Evolutionary conservation across 2,329 filamentous ascomycete genomes (phyloP), one percentile per base, ranked within the genome.

Genomic region (Diaporthe helianthi): DNA sequence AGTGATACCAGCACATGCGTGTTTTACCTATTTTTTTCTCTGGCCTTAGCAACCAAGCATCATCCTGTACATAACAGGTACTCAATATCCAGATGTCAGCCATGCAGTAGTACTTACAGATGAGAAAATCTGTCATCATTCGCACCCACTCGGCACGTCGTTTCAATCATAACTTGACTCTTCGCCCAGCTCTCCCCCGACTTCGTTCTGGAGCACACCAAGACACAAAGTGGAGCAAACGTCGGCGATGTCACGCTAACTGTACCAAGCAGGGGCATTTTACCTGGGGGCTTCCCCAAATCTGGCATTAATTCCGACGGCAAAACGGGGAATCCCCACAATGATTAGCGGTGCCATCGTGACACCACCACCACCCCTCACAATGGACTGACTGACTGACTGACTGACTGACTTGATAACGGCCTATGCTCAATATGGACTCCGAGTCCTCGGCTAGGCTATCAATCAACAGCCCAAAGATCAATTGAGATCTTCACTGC

Each of bases 1-100:
- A 60, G 55, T 31, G 58, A 63, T 63, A 63, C 58, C 58, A 63
- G 8, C 29, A n/a, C n/a, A n/a, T 36, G 44, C 19, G n/a, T 63
- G 49, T 49, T 49, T 0, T 4, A 24, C 47, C 33, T 7, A 19
- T 5, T 63, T 63, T 49, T 49, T 0, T 4, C 24, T 61, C 33
- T 7, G 26, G 10, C 12, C 33, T 47, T 19, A 47, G 36, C 58
- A 26, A 19, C 13, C 58, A n/a, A 33, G 10, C 12, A 44, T 44
- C 41, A 5, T 58, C 54, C 19, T 10, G 41, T 33, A 47, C 26
- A 3, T 51, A 47, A 22, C n/a, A n/a, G n/a, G n/a, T n/a, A n/a
- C n/a, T n/a, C n/a, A n/a, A n/a, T n/a, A n/a, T n/a, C n/a, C n/a
- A n/a, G n/a, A n/a, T 47, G 24, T 22, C 9, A 24, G 15, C 44